Percentiles rank a stretch among this genome's conserved stretches.
Conservation (phyloP, 192 early-diverging fungal genomes). For the Spizellomyces punctatus region DNA sequence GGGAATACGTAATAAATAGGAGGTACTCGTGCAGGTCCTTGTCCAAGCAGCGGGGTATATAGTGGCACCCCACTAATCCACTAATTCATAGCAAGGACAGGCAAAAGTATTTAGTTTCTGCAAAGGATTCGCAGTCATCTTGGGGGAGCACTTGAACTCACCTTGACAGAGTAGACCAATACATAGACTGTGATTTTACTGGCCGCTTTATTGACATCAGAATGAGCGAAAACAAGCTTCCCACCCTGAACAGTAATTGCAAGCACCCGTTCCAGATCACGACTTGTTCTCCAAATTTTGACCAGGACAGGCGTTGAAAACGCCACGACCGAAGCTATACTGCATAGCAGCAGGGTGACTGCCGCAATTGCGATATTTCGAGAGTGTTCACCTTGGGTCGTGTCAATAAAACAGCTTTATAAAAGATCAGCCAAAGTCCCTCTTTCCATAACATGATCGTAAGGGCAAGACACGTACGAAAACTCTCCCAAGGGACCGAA, state of each 20-base stretch:
- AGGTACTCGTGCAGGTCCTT: background rate
- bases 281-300: background rate
- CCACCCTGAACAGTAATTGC: background rate
- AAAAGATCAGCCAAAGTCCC: no score
- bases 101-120: background rate
- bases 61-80: conserved; percentile 14
- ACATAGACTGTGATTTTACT: conserved; percentile 9
- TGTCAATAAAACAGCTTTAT: conserved; percentile 8
- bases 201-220: conserved; percentile 12
- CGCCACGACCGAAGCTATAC: background rate
- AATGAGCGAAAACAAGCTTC: conserved; percentile 3
- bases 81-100: background rate
- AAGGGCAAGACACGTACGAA: no score
- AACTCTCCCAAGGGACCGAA: no score
- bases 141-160: background rate
- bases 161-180: conserved; percentile 20
- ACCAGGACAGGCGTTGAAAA: conserved; percentile 3
- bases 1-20: background rate
- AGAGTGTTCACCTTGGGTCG: background rate
- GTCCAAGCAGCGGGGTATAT: background rate
- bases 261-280: background rate
- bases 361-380: background rate
- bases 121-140: no score
- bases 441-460: no score
- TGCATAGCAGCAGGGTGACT: background rate